A percentile compares a stretch with the other conserved stretches of the same genome.
Conservation (phyloP, 2,329 filamentous ascomycete species). For the Leptographium radiaticola region DNA sequence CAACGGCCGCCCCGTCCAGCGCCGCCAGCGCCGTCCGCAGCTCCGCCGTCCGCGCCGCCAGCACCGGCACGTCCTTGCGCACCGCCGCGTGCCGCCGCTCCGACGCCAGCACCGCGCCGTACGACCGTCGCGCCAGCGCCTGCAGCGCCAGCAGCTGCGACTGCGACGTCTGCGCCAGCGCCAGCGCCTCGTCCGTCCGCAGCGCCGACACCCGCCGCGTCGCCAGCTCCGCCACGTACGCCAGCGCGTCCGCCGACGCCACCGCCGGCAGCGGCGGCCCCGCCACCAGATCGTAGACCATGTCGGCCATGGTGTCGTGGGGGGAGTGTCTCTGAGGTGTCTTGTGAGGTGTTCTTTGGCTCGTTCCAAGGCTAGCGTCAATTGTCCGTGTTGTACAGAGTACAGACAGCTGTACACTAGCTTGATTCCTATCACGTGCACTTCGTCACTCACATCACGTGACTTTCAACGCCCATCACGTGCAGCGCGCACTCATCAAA, state of each 20-base stretch:
- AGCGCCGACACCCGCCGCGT: slow-evolving; percentile 65
- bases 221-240: slow-evolving; percentile 67
- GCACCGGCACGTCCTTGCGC: slow-evolving; percentile 52
- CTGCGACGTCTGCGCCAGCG: slow-evolving; percentile 68
- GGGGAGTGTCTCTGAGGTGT: no score
- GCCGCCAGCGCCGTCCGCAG: slow-evolving; percentile 62
- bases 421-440: no score
- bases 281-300: slow-evolving; percentile 60
- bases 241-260: slow-evolving; percentile 33
- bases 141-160: slow-evolving; percentile 74
- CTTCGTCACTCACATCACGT: no score
- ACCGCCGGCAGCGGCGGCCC: slow-evolving; percentile 19
- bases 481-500: no score
- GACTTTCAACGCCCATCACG: no score
- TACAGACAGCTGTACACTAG: no score
- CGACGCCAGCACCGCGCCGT: slow-evolving; percentile 72
- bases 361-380: no score
- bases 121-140: slow-evolving; percentile 75
- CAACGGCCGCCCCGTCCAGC: slow-evolving; percentile 65
- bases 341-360: no score
- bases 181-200: slow-evolving; percentile 61
- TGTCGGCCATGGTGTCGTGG: slow-evolving; percentile 46
- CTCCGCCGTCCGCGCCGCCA: slow-evolving; percentile 52
- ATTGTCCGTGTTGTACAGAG: no score
- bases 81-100: slow-evolving; percentile 66